Evolutionary conservation across 2,329 filamentous ascomycete genomes (phyloP), one percentile per base, ranked within the genome.

Genomic region (Fusarium udum): DNA sequence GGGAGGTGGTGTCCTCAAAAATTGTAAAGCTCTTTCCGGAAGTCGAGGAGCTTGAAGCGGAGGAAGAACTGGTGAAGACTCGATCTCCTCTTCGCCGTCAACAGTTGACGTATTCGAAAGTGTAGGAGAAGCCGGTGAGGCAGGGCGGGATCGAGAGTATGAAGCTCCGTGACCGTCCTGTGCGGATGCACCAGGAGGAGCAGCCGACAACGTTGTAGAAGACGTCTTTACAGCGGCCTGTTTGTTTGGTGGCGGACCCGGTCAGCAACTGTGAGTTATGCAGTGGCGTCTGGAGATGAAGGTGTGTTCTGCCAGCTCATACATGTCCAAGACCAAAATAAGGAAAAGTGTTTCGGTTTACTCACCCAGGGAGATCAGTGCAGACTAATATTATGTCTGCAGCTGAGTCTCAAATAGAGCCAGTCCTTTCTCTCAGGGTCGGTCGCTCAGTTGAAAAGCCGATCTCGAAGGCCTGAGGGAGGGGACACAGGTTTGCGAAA

Each of bases 71-170:
- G 89, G 90, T 43, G 89, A 91, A 55, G 85, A 87, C 64, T 85
- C 87, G 75, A 84, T 82, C 78, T 87, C 85, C 80, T 84, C 85
- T 80, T 85, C 85, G 77, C 84, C 86, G 85, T 89, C 88, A 58
- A 88, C 87, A 45, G 90, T 92, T 45, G 90, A 92, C 51, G 87
- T 85, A 67, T 86, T 88, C 62, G 90, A 92, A 66, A 92, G 84
- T 59, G 90, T 86, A 66, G 90, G 89, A 60, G 89, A 91, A 63
- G 79, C 81, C 69, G 85, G 84, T n/a, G 83, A 81, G 61, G 78
- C 78, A 72, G 76, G 69, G 69, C 72, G 72, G 72, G 72, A 75
- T 69, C 79, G 79, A 79, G 79, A 79, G 77, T 79, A 80, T 77
- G 78, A 77, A 72, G 80, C 78, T 81, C 80, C 80, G 77, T 77